Evolutionary conservation across 1,284 basidiomycete genomes (phyloP), one percentile per base, ranked within the genome.

Genomic region (Papiliotrema flavescens): DNA sequence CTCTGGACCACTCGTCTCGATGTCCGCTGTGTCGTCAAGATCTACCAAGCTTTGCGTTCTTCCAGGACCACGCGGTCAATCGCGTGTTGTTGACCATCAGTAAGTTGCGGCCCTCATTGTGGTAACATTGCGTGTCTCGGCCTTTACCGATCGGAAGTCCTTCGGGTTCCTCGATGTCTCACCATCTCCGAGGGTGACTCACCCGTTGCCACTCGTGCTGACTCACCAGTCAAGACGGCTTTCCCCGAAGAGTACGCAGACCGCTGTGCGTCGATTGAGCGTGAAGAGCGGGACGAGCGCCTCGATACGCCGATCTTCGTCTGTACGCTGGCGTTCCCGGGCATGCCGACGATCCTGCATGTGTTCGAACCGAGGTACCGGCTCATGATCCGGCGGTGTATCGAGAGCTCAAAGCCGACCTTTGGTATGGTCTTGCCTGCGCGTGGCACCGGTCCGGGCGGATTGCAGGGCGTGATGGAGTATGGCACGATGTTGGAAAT

Each of bases 401-500:
- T 97, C 50, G 86, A 90, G 63, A 84, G 82, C 14, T 80, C 84
- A 4, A 79, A 78, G 24, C 89, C 88, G 14, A 79, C 80, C 22
- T 96, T 98, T 72, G 94, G 94, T 20, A 96, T 97, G 89, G 84
- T 96, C 65, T 84, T 95, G 78, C 84, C 85, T 0, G 78, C 79
- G 2, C 77, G 81, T 40, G 65, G 67, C 15, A 39, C 47, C 13
- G 63, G 60, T 20, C 62, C 55, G 9, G 77, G 65, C 1, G 60
- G 61, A 26, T 24, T 67, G 8, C 69, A 78, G n/a, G 84, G 84
- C 35, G 79, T 82, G 48, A 73, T 77, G 55, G 74, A 78, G 55
- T 97, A 88, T 75, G 93, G 93, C 2, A 97, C 92, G 26, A 94
- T 97, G 87, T 81, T 96, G 48, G 85, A 91, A 72, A 94, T 98